phyloP scores from a whole-genome alignment of 148 eudicot genomes.

The Vaccinium vitisidaea region DNA sequence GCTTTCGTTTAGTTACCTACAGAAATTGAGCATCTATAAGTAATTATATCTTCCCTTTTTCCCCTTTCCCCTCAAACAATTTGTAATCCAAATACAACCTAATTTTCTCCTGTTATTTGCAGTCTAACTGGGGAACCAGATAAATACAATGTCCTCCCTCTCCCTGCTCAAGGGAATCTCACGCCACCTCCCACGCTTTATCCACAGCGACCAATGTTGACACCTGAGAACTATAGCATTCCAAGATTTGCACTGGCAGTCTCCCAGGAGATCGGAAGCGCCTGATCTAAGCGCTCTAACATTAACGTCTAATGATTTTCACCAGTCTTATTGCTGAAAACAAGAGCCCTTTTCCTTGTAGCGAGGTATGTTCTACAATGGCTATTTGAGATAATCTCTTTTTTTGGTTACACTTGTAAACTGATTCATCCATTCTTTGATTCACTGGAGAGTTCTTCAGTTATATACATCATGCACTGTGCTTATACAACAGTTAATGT shows the following conservation, averaged over 20 bases:
- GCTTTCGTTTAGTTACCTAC: neutral
- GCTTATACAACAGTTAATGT: constrained; percentile 3
- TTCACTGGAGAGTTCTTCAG: constrained; percentile 11
- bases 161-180: constrained; percentile 83
- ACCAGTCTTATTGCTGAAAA: neutral
- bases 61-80: neutral
- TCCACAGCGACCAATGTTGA: constrained; percentile 82
- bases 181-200: constrained; percentile 89
- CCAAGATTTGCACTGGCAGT: constrained; percentile 55
- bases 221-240: constrained; percentile 57
- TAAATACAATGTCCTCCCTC: constrained; percentile 69
- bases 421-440: constrained; percentile 29
- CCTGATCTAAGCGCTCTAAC: constrained; percentile 75
- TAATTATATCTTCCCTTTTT: neutral
- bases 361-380: neutral
- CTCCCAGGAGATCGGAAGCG: constrained; percentile 50
- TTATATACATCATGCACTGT: neutral
- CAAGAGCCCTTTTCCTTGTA: neutral
- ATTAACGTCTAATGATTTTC: constrained; percentile 55
- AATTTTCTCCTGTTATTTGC: constrained; percentile 21
- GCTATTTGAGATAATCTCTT: neutral
- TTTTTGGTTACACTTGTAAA: constrained; percentile 10
- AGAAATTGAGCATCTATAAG: neutral
- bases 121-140: constrained; percentile 57
- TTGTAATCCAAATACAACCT: neutral